Conservation (phyloP, 2,329 filamentous ascomycete species). For the Fusarium sp. region DNA sequence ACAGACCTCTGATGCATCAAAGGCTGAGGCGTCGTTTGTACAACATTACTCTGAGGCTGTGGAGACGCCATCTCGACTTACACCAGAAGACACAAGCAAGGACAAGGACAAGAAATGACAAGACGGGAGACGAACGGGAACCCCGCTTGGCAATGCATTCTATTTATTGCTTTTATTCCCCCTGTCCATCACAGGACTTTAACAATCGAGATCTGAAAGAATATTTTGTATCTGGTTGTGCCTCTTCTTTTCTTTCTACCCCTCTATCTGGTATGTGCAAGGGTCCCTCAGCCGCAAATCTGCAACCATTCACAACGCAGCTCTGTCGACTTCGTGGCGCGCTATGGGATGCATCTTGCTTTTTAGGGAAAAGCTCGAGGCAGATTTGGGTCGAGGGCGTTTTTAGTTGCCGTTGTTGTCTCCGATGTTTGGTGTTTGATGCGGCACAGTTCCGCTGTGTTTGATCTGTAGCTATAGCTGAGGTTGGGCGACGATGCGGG, state of each 20-base stretch:
- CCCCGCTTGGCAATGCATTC: conserved; percentile 13
- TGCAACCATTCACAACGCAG: conserved; percentile 14
- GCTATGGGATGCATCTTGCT: conserved; percentile 16
- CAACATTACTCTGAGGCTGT: conserved; percentile 9
- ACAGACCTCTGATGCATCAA: conserved; percentile 28
- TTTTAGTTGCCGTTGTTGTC: background rate
- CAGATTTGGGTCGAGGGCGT: conserved; percentile 3
- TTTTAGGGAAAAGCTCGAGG: conserved; percentile 6
- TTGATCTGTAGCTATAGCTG: background rate
- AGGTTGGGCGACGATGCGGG: too few species aligned
- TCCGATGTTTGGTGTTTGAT: background rate
- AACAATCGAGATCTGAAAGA: conserved; percentile 4
- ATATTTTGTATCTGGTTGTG: background rate
- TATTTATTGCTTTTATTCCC: conserved; percentile 10
- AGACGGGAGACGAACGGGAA: conserved; percentile 7
- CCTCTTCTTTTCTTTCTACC: conserved; percentile 7
- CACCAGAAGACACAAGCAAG: conserved; percentile 2
- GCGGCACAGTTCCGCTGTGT: background rate
- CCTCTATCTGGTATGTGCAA: conserved; percentile 11
- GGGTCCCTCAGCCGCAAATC: conserved; percentile 26
- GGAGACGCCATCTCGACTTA: conserved; percentile 28
- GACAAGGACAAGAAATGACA: conserved; percentile 16
- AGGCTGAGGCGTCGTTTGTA: conserved; percentile 5
- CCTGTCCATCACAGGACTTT: conserved; percentile 12
- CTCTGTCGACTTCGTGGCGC: conserved; percentile 11